A percentile compares a stretch with the other conserved stretches of the same genome.
Conservation (phyloP, 2,329 filamentous ascomycete species). For the Microsporum canis region DNA sequence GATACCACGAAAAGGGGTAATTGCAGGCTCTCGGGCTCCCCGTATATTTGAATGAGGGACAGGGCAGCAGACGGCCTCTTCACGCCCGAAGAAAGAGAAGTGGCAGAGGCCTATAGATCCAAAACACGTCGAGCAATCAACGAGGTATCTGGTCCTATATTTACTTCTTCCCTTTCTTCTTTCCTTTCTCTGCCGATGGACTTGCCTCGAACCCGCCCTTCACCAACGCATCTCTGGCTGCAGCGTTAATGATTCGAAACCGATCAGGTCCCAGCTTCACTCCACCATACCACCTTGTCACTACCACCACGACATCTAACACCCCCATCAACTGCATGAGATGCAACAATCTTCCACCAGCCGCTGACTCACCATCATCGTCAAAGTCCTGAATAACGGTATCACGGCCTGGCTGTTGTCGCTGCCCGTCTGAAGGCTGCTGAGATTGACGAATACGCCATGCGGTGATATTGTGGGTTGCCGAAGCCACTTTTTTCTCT, state of each 20-base stretch:
- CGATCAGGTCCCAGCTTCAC: conserved; percentile 77
- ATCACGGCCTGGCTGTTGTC: neutral
- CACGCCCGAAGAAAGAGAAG: neutral
- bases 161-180: conserved; percentile 27
- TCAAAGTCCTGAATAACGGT: conserved; percentile 76
- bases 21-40: neutral
- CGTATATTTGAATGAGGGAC: neutral
- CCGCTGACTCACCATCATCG: conserved; percentile 90
- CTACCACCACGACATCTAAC: conserved; percentile 86
- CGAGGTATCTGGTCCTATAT: neutral
- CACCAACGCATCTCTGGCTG: conserved; percentile 72
- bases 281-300: conserved; percentile 91
- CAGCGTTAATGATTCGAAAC: conserved; percentile 81
- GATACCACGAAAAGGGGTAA: neutral
- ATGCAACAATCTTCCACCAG: conserved; percentile 72
- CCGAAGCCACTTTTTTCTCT: conserved; percentile 73
- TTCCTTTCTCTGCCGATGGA: conserved; percentile 45
- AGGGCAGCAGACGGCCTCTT: neutral
- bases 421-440: conserved; percentile 6
- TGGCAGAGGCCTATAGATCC: neutral
- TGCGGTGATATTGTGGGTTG: conserved; percentile 91
- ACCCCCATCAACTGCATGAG: conserved; percentile 91
- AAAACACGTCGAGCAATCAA: neutral
- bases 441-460: conserved; percentile 59
- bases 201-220: conserved; percentile 55